Conservation (phyloP, 139 green algal species). For the Gonium pectorale region DNA sequence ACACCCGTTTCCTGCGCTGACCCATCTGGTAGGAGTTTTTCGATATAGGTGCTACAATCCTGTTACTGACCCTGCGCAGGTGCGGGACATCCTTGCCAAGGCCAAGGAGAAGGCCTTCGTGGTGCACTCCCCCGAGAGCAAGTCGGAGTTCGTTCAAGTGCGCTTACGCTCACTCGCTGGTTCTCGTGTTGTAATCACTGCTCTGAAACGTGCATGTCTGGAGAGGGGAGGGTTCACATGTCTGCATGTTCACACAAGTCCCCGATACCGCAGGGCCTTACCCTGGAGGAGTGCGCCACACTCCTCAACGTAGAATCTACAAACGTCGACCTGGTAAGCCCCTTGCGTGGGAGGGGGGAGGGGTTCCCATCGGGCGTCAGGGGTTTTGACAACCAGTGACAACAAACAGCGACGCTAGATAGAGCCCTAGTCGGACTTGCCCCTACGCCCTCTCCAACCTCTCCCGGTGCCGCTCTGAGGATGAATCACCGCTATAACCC, state of each 20-base stretch:
- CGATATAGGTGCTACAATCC: no score
- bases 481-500: neutral
- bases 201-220: no score
- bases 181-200: no score
- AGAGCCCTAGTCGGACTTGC: no score
- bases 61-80: neutral
- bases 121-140: constrained; percentile 6
- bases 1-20: no score
- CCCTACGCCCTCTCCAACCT: neutral
- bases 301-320: constrained; percentile 76
- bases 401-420: no score
- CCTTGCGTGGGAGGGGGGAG: neutral
- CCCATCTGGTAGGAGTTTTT: no score
- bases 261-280: constrained; percentile 63
- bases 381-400: no score
- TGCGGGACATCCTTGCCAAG: constrained; percentile 62
- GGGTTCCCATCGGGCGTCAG: no score
- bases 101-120: constrained; percentile 71
- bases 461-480: neutral
- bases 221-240: no score
- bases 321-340: constrained; percentile 56
- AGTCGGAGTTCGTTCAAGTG: constrained; percentile 54
- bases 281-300: constrained; percentile 73
- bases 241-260: neutral
- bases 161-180: neutral